Conservation (phyloP, 371 early-diverging fungal genomes). For the Mortierella sp. region DNA sequence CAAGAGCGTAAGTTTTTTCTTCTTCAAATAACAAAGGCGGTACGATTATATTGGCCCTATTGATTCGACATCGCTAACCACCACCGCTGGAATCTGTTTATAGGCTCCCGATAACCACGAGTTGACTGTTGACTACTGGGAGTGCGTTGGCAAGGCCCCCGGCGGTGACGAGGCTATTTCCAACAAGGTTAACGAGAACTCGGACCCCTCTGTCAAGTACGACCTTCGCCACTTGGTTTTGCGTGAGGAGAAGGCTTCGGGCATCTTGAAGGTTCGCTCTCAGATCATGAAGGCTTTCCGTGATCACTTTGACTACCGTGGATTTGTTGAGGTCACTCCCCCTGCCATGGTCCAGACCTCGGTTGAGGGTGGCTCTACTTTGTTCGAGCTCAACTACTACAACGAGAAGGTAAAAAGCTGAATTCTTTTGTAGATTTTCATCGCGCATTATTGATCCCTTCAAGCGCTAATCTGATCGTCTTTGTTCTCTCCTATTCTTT, state of each 20-base stretch:
- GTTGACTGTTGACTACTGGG: slow-evolving; percentile 96
- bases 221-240: slow-evolving; percentile 98
- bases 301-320: slow-evolving; percentile 88
- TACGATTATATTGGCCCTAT: background rate
- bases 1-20: slow-evolving; percentile 73
- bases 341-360: slow-evolving; percentile 99
- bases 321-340: slow-evolving; percentile 96
- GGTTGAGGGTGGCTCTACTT: slow-evolving; percentile 99
- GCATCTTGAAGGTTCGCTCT: slow-evolving; percentile 92
- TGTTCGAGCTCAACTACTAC: slow-evolving; percentile 98
- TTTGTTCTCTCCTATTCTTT: background rate
- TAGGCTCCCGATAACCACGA: slow-evolving; percentile 97
- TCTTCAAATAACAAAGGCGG: background rate
- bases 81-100: background rate
- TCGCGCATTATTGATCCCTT: too few species aligned
- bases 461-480: background rate
- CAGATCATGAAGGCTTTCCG: slow-evolving; percentile 94
- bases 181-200: slow-evolving; percentile 90
- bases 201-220: slow-evolving; percentile 89
- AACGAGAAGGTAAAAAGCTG: slow-evolving; percentile 77
- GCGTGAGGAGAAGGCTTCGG: slow-evolving; percentile 93
- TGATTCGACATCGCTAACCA: too few species aligned
- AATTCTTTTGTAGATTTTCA: slow-evolving; percentile 4
- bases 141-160: slow-evolving; percentile 92
- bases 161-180: slow-evolving; percentile 94